These are phyloP conservation scores for Akanthomyces dipterigenus DNA, from an alignment of 2,329 filamentous ascomycete genomes.

Conservation along the genomic window DNA sequence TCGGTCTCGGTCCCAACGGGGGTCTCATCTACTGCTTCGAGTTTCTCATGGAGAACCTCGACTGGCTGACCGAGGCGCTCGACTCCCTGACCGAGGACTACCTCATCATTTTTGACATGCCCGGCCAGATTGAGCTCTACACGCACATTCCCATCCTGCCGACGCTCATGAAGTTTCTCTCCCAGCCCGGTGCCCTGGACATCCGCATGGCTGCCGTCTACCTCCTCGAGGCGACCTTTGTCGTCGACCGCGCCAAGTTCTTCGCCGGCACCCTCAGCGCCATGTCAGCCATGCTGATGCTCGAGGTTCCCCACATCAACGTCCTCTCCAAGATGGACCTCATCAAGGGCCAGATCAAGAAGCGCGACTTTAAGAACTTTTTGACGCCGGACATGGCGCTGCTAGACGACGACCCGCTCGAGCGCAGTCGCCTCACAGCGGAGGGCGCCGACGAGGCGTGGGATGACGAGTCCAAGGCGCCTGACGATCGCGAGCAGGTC, in stretches of 20 bases:
- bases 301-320: constrained; percentile 95
- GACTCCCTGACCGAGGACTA: constrained; percentile 89
- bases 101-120: constrained; percentile 97
- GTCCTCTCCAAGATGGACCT: constrained; percentile 97
- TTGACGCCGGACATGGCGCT: constrained; percentile 77
- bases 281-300: constrained; percentile 98
- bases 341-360: constrained; percentile 80
- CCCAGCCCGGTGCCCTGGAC: constrained; percentile 71
- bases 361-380: constrained; percentile 84
- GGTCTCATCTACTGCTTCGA: constrained; percentile 96
- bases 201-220: constrained; percentile 91
- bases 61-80: constrained; percentile 80
- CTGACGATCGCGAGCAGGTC: constrained; percentile 59
- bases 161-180: constrained; percentile 73
- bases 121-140: constrained; percentile 96
- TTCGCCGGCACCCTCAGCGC: constrained; percentile 92
- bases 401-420: constrained; percentile 70
- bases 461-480: constrained; percentile 49
- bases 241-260: constrained; percentile 94
- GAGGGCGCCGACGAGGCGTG: constrained; percentile 33
- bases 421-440: constrained; percentile 33
- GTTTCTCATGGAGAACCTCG: constrained; percentile 88
- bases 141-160: constrained; percentile 93
- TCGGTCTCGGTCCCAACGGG: constrained; percentile 83
- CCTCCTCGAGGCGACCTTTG: constrained; percentile 90